Evolutionary conservation across 2,329 filamentous ascomycete genomes (phyloP), one percentile per base, ranked within the genome.

Genomic region (Acrocalymma vagum): DNA sequence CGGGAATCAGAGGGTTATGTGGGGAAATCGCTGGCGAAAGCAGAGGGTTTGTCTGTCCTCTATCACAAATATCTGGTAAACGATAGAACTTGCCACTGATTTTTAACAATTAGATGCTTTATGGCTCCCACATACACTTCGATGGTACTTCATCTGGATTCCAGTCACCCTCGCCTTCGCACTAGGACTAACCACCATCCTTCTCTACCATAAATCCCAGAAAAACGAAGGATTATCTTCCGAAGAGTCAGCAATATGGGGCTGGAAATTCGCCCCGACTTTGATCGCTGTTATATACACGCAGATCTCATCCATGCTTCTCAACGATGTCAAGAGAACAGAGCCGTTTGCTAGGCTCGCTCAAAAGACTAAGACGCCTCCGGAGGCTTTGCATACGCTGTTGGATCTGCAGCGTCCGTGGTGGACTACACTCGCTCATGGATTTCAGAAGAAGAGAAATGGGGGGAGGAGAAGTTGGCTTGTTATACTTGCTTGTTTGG

Each of bases 91-190:
- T n/a, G n/a, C n/a, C n/a, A n/a, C n/a, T n/a, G n/a, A n/a, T n/a
- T n/a, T n/a, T n/a, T n/a, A n/a, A n/a, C n/a, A n/a, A n/a, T n/a
- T n/a, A n/a, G n/a, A n/a, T n/a, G n/a, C n/a, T n/a, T n/a, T n/a
- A 32, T 52, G 48, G 48, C 37, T 48, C 4, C 48, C 48, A 14
- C 46, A 48, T 29, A 52, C 42, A 8, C 37, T 49, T 10, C 45
- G 42, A 9, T 17, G 23, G 22, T 30, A 25, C 9, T 32, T 44
- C 27, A 23, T 52, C 10, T 33, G 38, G 25, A 26, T 38, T 20
- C 27, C 41, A 9, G 33, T 37, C 3, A 37, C 28, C 2, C 2
- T 33, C 5, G 35, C 45, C 4, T 28, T 52, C 3, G 23, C 31
- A 6, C 26, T 49, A 2, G 29, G 31, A 1, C 20, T 48, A 9